These are phyloP conservation scores for Dactylorhiza incarnata DNA, from an alignment of 106 monocot genomes.

Conservation along the genomic window DNA sequence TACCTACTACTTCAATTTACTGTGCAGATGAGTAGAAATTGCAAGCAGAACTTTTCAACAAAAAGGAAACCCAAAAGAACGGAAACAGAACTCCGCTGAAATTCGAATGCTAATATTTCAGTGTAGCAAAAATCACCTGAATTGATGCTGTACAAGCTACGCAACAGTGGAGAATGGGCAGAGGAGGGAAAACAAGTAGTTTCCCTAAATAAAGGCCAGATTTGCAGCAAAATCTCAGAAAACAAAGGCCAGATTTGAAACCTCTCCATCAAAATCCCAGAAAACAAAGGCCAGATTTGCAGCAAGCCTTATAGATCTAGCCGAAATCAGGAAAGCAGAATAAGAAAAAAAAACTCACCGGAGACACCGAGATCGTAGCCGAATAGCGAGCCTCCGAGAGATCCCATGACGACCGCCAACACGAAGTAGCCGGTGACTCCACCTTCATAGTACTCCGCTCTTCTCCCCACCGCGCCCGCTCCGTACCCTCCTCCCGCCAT, in stretches of 20 bases:
- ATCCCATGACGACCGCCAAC: slow-evolving; percentile 51
- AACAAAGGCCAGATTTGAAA: not conserved
- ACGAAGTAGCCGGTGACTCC: slow-evolving; percentile 53
- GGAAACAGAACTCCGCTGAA: too few relatives aligned
- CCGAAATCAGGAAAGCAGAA: too few relatives aligned
- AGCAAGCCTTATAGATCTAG: too few relatives aligned
- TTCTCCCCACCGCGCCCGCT: slow-evolving; percentile 20
- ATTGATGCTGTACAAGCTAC: too few relatives aligned
- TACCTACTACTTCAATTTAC: too few relatives aligned
- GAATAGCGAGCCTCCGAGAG: slow-evolving; percentile 67
- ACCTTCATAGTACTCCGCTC: slow-evolving; percentile 53
- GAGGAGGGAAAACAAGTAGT: not conserved
- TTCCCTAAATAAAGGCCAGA: not conserved
- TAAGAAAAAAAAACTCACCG: slow-evolving; percentile 23
- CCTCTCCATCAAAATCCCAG: not conserved
- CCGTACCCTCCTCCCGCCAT: slow-evolving; percentile 72
- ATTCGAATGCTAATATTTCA: too few relatives aligned
- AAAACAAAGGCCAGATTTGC: not conserved
- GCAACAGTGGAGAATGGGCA: too few relatives aligned
- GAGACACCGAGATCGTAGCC: slow-evolving; percentile 81
- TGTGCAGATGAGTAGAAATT: too few relatives aligned
- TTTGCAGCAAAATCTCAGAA: not conserved
- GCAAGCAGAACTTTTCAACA: too few relatives aligned
- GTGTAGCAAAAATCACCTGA: too few relatives aligned
- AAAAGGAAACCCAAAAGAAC: not conserved